Evolutionary conservation across 139 green algal genomes (phyloP), one percentile per base, ranked within the genome.

Genomic region (Chlorokybus atmophyticus): DNA sequence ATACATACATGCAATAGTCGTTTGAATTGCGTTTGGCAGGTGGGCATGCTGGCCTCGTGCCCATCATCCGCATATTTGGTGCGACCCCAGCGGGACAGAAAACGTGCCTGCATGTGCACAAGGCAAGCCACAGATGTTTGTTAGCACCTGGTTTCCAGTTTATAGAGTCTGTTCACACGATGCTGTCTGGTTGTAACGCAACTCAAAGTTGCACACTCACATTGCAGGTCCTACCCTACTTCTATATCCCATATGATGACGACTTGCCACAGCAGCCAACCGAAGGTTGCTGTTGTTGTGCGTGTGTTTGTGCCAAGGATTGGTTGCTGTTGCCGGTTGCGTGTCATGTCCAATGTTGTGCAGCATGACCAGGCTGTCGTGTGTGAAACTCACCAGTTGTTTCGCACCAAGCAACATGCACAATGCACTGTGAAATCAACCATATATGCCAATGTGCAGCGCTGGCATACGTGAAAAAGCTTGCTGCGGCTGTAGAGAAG

Each of bases 21-120:
- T 44, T 44, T n/a, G n/a, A n/a, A 17, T 44, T 44, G 14, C 14
- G 38, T 23, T 17, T 23, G 14, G 38, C 38, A 44, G 61, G 61
- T 10, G 27, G 32, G 25, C 41, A 19, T 19, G 50, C 90, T 4
- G 63, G 80, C 14, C 60, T 75, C 17, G 88, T 96, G 21, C 90
- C 89, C 0, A 73, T 96, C 2, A 73, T 97, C 19, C 73, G 87
- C 5, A 78, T 96, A 4, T 97, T 90, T 70, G 90, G 90, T 28
- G 53, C 75, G 5, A 96, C 87, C 0, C 80, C 88, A 0, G 67
- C 55, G 0, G 87, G 89, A 0, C 90, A 95, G 32, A 85, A 81
- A 40, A 66, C 75, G 1, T 95, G 88, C 67, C 7, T 94, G 29
- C 90, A 97, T 63, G 38, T 97, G 2, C 90, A 96, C 64, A 62